Conservation (phyloP, 441 rosid species). For the Populus hybrid region DNA sequence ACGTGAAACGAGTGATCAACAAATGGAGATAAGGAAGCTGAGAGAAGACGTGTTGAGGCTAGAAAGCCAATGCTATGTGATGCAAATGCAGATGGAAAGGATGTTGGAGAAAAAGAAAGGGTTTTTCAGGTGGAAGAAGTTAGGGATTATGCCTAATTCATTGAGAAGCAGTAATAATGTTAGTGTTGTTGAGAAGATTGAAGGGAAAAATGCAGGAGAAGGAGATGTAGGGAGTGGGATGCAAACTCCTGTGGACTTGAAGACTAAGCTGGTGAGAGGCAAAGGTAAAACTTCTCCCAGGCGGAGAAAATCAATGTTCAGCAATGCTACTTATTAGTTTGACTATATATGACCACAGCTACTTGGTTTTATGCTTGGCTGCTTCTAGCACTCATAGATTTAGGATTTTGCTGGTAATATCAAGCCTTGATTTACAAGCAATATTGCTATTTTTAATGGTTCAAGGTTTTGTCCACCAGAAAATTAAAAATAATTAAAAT, state of each 20-base stretch:
- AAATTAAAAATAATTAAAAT: too few relatives aligned
- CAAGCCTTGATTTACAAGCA: too few relatives aligned
- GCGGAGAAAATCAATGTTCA: slow-evolving; percentile 50
- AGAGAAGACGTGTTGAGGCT: slow-evolving; percentile 64
- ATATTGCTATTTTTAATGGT: too few relatives aligned
- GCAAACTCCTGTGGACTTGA: slow-evolving; percentile 59
- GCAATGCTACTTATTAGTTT: slow-evolving; percentile 27
- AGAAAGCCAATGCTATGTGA: slow-evolving; percentile 43
- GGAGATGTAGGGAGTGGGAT: slow-evolving; percentile 29
- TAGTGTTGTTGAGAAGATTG: slow-evolving; percentile 35
- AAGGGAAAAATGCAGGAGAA: slow-evolving; percentile 26
- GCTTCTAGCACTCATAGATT: background rate
- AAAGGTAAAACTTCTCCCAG: slow-evolving; percentile 50
- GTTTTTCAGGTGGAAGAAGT: slow-evolving; percentile 63
- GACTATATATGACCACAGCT: background rate
- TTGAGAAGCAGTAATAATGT: slow-evolving; percentile 28
- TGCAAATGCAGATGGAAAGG: slow-evolving; percentile 65
- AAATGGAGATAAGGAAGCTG: slow-evolving; percentile 53
- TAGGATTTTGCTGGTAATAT: too few relatives aligned
- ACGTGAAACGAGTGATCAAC: slow-evolving; percentile 56
- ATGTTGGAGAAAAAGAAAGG: slow-evolving; percentile 54
- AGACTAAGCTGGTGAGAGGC: slow-evolving; percentile 54
- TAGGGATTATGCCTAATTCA: slow-evolving; percentile 46
- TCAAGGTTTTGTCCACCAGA: too few relatives aligned
- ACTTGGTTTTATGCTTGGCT: background rate